Evolutionary conservation across 1,284 basidiomycete genomes (phyloP).

Genomic region (Rhizoctonia solani): DNA sequence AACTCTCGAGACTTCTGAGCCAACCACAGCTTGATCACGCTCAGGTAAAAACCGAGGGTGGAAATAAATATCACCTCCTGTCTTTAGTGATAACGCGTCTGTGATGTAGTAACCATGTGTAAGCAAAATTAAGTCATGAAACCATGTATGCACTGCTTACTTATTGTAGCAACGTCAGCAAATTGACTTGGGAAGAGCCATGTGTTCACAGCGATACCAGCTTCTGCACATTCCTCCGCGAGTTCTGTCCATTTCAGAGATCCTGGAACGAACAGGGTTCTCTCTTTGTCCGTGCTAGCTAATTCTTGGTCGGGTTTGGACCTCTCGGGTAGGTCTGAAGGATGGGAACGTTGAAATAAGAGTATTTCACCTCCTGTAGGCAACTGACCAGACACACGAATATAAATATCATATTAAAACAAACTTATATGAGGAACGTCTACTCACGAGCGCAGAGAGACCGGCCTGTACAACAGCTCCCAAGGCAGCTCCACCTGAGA

Average conservation of each 20-base stretch:
- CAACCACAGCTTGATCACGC: constrained; percentile 69
- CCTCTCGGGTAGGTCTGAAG: constrained; percentile 73
- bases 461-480: constrained; percentile 79
- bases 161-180: constrained; percentile 88
- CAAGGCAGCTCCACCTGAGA: constrained; percentile 64
- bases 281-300: constrained; percentile 92
- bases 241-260: constrained; percentile 79
- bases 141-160: constrained; percentile 49
- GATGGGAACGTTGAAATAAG: constrained; percentile 61
- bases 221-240: constrained; percentile 86
- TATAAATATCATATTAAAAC: too few relatives aligned
- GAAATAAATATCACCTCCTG: constrained; percentile 94
- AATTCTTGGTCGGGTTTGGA: constrained; percentile 64
- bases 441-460: constrained; percentile 71
- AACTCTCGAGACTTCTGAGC: constrained; percentile 74
- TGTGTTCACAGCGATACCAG: constrained; percentile 88
- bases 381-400: constrained; percentile 54
- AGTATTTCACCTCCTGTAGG: constrained; percentile 86
- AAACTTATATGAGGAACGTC: too few relatives aligned
- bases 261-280: constrained; percentile 74
- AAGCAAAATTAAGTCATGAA: constrained; percentile 16
- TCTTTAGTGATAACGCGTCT: constrained; percentile 72
- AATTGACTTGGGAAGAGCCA: constrained; percentile 85
- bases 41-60: constrained; percentile 84
- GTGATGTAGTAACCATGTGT: not conserved